A percentile compares a stretch with the other conserved stretches of the same genome.
These are phyloP conservation scores for Pseudogymnoascus sp. DNA, from an alignment of 2,329 filamentous ascomycete genomes.

Conservation along the genomic window DNA sequence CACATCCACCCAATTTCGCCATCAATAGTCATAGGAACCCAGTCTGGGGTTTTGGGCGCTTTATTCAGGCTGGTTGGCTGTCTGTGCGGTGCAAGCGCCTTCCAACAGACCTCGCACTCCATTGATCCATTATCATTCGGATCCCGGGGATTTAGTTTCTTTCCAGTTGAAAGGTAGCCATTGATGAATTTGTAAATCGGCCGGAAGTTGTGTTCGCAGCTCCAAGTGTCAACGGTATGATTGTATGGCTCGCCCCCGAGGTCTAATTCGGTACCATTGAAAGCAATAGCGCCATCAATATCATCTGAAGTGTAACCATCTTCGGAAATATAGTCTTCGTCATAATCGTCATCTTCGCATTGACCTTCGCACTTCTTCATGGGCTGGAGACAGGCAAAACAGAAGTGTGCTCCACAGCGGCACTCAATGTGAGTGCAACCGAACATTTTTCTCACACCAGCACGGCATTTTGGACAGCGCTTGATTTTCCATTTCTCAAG, in stretches of 20 bases:
- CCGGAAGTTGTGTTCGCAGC: constrained; percentile 14
- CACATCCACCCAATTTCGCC: background rate
- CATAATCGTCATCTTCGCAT: constrained; percentile 17
- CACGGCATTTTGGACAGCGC: constrained; percentile 40
- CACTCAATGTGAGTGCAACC: constrained; percentile 42
- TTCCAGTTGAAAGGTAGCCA: background rate
- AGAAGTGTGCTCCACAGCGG: constrained; percentile 42
- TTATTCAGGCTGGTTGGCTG: background rate
- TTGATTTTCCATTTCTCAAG: constrained; percentile 40
- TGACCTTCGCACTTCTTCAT: constrained; percentile 19
- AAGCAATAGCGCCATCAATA: constrained; percentile 22
- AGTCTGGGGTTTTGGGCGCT: background rate
- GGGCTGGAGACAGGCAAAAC: constrained; percentile 35
- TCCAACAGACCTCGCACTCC: constrained; percentile 17
- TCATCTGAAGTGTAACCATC: constrained; percentile 24
- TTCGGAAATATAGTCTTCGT: constrained; percentile 20
- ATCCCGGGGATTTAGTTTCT: background rate
- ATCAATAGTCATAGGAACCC: background rate
- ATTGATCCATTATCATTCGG: background rate
- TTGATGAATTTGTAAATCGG: background rate
- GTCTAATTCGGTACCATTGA: constrained; percentile 29
- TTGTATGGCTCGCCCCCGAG: constrained; percentile 26
- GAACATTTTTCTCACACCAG: constrained; percentile 39
- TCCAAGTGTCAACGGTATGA: constrained; percentile 13
- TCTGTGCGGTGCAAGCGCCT: background rate